Evolutionary conservation across 2,329 filamentous ascomycete species (phyloP).

Genomic region (Microdochium bolleyi): DNA sequence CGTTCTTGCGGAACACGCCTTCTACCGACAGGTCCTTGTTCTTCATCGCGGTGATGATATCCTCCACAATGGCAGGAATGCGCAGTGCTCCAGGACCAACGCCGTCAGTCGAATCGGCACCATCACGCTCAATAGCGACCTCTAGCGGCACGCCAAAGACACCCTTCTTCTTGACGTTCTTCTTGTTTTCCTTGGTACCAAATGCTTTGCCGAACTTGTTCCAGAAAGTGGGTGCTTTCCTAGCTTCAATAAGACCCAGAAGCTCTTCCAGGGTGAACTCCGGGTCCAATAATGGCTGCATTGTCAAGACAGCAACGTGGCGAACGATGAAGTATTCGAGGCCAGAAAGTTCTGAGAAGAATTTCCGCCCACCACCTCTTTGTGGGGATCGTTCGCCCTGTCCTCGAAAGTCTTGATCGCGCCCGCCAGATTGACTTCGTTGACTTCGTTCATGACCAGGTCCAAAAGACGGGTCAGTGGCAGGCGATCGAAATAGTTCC

Average conservation of each 20-base stretch:
- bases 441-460: constrained; percentile 60
- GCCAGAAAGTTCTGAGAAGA: constrained; percentile 92
- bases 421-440: constrained; percentile 50
- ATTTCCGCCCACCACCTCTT: constrained; percentile 56
- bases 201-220: constrained; percentile 97
- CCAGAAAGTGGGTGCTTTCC: constrained; percentile 88
- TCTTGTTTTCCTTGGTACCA: constrained; percentile 68
- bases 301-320: constrained; percentile 87
- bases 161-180: constrained; percentile 80
- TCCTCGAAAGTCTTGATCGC: constrained; percentile 41
- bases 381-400: constrained; percentile 43
- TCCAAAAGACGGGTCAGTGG: constrained; percentile 55
- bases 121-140: constrained; percentile 82
- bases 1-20: constrained; percentile 97
- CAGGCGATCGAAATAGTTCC: constrained; percentile 51
- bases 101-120: constrained; percentile 94
- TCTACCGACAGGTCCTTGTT: constrained; percentile 99
- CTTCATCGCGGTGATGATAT: constrained; percentile 87
- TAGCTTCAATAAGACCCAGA: constrained; percentile 83
- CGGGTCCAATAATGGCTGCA: constrained; percentile 84
- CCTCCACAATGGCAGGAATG: constrained; percentile 91
- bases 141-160: constrained; percentile 89
- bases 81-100: constrained; percentile 86
- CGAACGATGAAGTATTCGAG: constrained; percentile 97
- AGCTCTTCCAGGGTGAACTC: constrained; percentile 94